Percentiles rank a stretch among this genome's conserved stretches.
phyloP scores from a whole-genome alignment of 2,329 filamentous ascomycete genomes.

The Didymella pomorum region DNA sequence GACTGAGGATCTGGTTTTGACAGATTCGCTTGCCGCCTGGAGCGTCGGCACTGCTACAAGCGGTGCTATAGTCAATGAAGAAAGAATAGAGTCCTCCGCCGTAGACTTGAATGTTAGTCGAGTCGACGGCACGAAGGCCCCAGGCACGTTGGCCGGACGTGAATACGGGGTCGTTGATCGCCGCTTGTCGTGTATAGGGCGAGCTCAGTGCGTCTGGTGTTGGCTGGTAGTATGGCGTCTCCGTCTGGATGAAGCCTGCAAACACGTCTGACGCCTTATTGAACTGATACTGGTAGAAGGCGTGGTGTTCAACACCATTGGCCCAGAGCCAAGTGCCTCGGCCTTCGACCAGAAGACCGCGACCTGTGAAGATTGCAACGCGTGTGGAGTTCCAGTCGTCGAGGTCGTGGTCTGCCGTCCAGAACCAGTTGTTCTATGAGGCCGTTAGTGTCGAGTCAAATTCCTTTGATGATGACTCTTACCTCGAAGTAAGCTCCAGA shows the following conservation, averaged over 20 bases:
- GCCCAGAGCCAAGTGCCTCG: constrained; percentile 65
- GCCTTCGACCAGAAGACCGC: constrained; percentile 78
- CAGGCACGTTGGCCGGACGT: constrained; percentile 57
- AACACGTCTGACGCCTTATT: constrained; percentile 79
- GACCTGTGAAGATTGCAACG: constrained; percentile 85
- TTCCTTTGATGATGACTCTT: background rate
- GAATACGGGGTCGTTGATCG: constrained; percentile 75
- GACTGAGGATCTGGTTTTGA: constrained; percentile 60
- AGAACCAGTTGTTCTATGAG: constrained; percentile 22
- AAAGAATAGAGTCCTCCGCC: constrained; percentile 74
- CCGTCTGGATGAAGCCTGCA: constrained; percentile 84
- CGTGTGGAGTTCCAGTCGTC: constrained; percentile 77
- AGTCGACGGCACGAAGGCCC: constrained; percentile 69
- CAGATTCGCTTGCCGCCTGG: constrained; percentile 52
- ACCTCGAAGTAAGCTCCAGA: constrained; percentile 78
- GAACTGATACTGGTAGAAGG: constrained; percentile 84
- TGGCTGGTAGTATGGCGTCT: constrained; percentile 86
- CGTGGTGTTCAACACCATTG: constrained; percentile 69
- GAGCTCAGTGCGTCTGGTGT: constrained; percentile 73
- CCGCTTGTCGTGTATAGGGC: constrained; percentile 65
- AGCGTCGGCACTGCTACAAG: constrained; percentile 37
- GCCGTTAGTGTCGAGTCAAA: constrained; percentile 6
- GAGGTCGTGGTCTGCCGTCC: constrained; percentile 86
- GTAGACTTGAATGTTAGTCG: constrained; percentile 65
- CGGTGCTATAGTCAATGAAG: constrained; percentile 68